Conservation (phyloP, 441 rosid genomes). For the Euphorbia corollata region DNA sequence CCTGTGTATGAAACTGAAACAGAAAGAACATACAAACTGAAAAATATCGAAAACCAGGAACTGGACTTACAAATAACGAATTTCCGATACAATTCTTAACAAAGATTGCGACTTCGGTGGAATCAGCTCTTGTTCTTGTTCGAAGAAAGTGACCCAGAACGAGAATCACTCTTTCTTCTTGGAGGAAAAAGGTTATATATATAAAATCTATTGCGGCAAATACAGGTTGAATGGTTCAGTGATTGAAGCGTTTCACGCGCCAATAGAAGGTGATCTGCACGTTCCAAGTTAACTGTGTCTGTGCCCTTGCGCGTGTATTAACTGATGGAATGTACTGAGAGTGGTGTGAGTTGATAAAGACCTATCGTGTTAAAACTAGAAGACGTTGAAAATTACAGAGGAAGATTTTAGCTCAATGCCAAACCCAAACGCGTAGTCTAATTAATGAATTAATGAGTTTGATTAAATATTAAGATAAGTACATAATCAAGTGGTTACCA, state of each 20-base stretch:
- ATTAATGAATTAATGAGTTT: neutral
- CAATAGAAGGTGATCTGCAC: neutral
- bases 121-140: too few relatives aligned
- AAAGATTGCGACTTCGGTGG: too few relatives aligned
- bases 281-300: neutral
- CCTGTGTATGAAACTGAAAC: neutral
- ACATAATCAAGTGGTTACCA: conserved; percentile 3
- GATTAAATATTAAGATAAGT: conserved; percentile 10
- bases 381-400: conserved; percentile 6
- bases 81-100: too few relatives aligned
- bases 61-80: conserved; percentile 14
- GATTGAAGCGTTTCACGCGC: conserved; percentile 5
- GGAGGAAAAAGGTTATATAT: neutral
- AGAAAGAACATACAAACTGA: neutral
- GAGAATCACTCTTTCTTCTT: neutral
- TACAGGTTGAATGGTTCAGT: neutral
- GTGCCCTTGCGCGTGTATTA: neutral
- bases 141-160: conserved; percentile 14
- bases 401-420: conserved; percentile 10
- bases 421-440: conserved; percentile 13
- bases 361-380: neutral
- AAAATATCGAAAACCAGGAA: neutral
- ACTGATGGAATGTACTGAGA: neutral
- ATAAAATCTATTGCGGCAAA: conserved; percentile 6
- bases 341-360: neutral